Percentiles rank a stretch among this genome's conserved stretches.
Conservation (phyloP, 495 filamentous ascomycete genomes). For the Trichoderma reesei region DNA sequence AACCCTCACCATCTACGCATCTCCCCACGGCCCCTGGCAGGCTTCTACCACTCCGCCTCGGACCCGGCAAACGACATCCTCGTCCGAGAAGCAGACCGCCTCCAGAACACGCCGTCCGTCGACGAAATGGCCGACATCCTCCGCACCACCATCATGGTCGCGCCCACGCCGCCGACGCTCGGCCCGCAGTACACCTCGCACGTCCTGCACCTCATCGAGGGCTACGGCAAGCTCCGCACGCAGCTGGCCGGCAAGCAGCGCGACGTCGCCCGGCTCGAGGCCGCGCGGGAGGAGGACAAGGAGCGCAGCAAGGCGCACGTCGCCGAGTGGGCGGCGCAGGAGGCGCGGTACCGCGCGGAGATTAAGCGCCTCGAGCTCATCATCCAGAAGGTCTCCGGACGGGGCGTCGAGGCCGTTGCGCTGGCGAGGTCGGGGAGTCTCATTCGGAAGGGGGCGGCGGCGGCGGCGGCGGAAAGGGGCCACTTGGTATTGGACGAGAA, state of each 20-base stretch:
- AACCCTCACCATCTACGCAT: not conserved
- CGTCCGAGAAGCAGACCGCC: conserved; percentile 2
- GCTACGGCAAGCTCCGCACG: conserved; percentile 19
- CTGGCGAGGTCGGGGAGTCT: conserved; percentile 35
- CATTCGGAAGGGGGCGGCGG: conserved; percentile 23
- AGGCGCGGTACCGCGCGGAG: conserved; percentile 35
- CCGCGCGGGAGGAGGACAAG: conserved; percentile 27
- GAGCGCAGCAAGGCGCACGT: conserved; percentile 28
- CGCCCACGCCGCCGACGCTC: conserved; percentile 20
- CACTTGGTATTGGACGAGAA: not conserved
- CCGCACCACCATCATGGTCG: conserved; percentile 27
- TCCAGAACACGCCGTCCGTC: conserved; percentile 31
- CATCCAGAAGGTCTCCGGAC: conserved; percentile 33
- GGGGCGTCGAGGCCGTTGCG: conserved; percentile 37
- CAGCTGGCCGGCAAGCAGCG: conserved; percentile 15
- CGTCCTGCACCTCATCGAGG: conserved; percentile 32
- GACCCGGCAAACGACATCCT: not conserved
- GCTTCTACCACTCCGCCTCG: not conserved
- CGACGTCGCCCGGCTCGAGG: conserved; percentile 21
- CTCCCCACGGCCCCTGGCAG: not conserved
- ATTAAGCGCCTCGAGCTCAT: conserved; percentile 40
- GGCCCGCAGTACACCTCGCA: conserved; percentile 32
- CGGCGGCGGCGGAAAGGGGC: not conserved
- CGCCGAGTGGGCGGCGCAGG: conserved; percentile 33
- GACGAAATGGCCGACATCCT: conserved; percentile 35